Conservation (phyloP, 78 protist species). For the Speleostelium caveatum region DNA sequence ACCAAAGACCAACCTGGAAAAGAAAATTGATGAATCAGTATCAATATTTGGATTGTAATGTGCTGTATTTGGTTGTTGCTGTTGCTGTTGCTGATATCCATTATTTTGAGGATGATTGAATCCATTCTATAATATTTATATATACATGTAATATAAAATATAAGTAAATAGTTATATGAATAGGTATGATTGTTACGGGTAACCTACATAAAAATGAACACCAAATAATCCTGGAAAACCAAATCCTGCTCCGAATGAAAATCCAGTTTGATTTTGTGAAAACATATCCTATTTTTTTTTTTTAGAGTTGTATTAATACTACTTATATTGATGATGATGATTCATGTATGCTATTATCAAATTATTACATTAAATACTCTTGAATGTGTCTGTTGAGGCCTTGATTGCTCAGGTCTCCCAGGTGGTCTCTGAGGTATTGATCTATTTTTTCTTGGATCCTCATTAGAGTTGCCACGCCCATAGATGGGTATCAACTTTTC, state of each 20-base stretch:
- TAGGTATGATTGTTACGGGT: not conserved
- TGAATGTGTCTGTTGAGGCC: not conserved
- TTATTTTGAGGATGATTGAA: not conserved
- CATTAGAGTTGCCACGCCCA: conserved; percentile 12
- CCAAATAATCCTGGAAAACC: conserved; percentile 78
- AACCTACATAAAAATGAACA: conserved; percentile 54
- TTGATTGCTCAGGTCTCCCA: conserved; percentile 62
- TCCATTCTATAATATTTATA: not conserved
- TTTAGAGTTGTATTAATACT: not conserved
- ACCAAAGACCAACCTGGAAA: conserved; percentile 56
- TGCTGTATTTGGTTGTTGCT: conserved; percentile 1
- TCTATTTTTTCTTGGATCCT: conserved; percentile 67
- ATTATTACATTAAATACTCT: not conserved
- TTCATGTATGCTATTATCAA: not conserved
- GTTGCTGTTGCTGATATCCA: not conserved
- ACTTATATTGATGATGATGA: not conserved
- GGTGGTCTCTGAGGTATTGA: conserved; percentile 71
- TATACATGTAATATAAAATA: not conserved
- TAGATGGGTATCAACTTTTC: conserved; percentile 70
- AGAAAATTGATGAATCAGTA: conserved; percentile 44
- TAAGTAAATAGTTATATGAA: not conserved
- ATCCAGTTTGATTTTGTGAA: conserved; percentile 4
- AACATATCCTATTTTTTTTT: not conserved
- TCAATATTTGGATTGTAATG: not conserved
- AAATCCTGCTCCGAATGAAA: conserved; percentile 65